Evolutionary conservation across 805 yeast species (phyloP).

Genomic region (Ogataea nakhonphanomensis): DNA sequence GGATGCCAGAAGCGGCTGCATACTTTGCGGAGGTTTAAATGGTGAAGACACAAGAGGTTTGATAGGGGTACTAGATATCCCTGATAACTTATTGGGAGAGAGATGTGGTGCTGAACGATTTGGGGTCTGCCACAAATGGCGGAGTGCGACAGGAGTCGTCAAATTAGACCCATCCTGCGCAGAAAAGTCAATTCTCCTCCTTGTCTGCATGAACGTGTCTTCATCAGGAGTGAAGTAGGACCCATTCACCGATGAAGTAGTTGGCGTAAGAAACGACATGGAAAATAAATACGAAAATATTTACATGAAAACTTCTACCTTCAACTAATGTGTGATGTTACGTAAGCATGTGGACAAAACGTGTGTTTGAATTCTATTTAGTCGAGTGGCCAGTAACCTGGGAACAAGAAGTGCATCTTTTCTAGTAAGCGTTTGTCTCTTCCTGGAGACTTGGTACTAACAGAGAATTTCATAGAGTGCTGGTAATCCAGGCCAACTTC

Average conservation of each 20-base stretch:
- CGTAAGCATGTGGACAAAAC: constrained; percentile 1
- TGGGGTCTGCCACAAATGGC: constrained; percentile 5
- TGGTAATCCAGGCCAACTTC: constrained; percentile 65
- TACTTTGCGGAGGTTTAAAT: constrained; percentile 22
- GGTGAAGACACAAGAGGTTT: constrained; percentile 34
- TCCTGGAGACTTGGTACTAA: constrained; percentile 72
- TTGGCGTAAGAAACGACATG: constrained; percentile 24
- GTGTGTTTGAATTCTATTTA: not conserved
- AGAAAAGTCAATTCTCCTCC: constrained; percentile 15
- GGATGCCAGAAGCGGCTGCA: constrained; percentile 9
- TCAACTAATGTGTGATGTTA: not conserved
- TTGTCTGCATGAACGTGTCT: constrained; percentile 27
- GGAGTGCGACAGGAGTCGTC: constrained; percentile 4
- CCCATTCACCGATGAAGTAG: constrained; percentile 14
- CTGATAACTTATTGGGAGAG: constrained; percentile 10
- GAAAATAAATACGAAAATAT: constrained; percentile 3
- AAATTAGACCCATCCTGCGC: constrained; percentile 5
- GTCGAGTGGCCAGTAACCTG: constrained; percentile 74
- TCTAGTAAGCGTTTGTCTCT: constrained; percentile 68
- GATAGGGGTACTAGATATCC: constrained; percentile 28
- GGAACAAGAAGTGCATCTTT: constrained; percentile 84
- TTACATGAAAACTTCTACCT: not conserved
- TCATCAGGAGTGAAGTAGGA: constrained; percentile 26
- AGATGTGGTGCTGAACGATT: constrained; percentile 5
- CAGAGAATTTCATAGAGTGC: constrained; percentile 77